Conservation (phyloP, 805 yeast species). For the Yarrowia alimentaria region DNA sequence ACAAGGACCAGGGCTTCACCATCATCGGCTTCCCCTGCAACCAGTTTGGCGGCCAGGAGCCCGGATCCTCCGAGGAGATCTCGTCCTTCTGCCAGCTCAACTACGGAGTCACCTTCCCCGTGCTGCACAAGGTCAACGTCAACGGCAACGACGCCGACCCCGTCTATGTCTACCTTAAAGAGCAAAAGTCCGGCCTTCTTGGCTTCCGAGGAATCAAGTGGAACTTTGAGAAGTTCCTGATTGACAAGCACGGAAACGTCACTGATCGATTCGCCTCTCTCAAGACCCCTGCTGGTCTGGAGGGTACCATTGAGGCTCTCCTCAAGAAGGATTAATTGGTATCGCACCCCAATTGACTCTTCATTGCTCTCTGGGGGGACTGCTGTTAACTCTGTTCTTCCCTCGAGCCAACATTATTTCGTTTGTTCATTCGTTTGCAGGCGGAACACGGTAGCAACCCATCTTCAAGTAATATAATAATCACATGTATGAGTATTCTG, state of each 20-base stretch:
- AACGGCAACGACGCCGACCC: slow-evolving; percentile 82
- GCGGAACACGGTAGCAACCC: too few relatives aligned
- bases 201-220: slow-evolving; percentile 75
- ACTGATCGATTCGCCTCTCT: slow-evolving; percentile 62
- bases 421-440: too few relatives aligned
- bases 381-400: too few relatives aligned
- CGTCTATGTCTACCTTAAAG: slow-evolving; percentile 74
- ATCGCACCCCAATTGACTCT: too few relatives aligned
- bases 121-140: slow-evolving; percentile 81
- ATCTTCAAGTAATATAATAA: too few relatives aligned
- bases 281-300: slow-evolving; percentile 63
- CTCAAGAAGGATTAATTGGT: slow-evolving; percentile 40
- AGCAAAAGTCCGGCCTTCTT: slow-evolving; percentile 53
- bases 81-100: slow-evolving; percentile 69
- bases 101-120: slow-evolving; percentile 90
- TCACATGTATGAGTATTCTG: too few relatives aligned
- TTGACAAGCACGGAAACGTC: slow-evolving; percentile 58
- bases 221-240: slow-evolving; percentile 76
- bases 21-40: slow-evolving; percentile 88
- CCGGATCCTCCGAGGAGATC: slow-evolving; percentile 62
- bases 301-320: slow-evolving; percentile 56
- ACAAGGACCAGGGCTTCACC: slow-evolving; percentile 59
- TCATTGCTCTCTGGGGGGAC: too few relatives aligned
- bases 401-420: too few relatives aligned
- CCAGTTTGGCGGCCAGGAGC: slow-evolving; percentile 86